Base-by-base conservation (phyloP, 2,329 filamentous ascomycete genomes). In the Calonectria pseudoturangicola region DNA sequence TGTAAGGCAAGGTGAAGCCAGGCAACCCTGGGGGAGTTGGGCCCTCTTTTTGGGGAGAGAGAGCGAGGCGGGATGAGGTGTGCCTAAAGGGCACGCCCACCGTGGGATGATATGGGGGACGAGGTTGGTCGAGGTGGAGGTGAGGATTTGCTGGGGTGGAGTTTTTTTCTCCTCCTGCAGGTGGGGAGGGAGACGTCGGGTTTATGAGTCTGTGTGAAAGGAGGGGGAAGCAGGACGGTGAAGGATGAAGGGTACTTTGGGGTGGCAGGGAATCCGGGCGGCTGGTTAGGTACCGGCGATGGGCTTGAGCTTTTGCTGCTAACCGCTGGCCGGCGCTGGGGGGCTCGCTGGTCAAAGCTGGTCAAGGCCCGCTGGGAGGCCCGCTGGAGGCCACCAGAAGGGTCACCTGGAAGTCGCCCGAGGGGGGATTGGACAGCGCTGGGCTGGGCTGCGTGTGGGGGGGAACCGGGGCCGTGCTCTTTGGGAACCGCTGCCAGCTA, bases 31-130 rank as follows among this genome's bases (percentile, higher is more conserved):
- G 66, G 54, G 27, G 27, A 69, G 41, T 62, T 64, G 62, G 69
- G 64, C 64, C 45, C 64, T 47, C 56, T 62, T 51, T 67, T 54
- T 41, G 45, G 25, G 66, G 30, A 33, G 30, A 51, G 30, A 25
- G 39, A 45, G 39, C 21, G 39, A 33, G 50, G 62, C n/a, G 39
- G 41, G 62, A 67, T 18, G 54, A 58, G 54, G 54, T 39, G 54
- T 58, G 41, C 65, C 66, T 33, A 56, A 68, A 64, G 64, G 64
- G 64, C 70, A 72, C 70, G 70, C 70, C 70, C 65, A 72, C 70
- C 65, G 70, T 68, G 70, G 39, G 65, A 68, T 69, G 65, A 68
- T 58, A 72, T 48, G 45, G 54, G 12, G 45, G 43, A 50, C 27
- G 58, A 45, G 70, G 66, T 65, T 67, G 70, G 58, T 64, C 56